Conservation (phyloP, 2,329 filamentous ascomycete species). For the Nothopassalora personata region DNA sequence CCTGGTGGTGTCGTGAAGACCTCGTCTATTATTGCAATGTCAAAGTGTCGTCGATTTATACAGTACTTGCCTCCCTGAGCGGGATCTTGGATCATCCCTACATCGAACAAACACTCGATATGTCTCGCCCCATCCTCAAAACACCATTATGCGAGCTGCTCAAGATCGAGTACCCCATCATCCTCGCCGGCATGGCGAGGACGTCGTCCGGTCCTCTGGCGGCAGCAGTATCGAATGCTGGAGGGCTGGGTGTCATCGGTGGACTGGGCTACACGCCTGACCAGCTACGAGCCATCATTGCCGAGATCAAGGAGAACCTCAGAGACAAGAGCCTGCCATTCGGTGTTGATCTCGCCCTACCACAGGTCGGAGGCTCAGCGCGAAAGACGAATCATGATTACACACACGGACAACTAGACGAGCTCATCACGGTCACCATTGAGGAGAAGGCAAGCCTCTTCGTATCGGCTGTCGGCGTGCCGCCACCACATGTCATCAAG, state of each 20-base stretch:
- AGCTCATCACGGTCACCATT: constrained; percentile 81
- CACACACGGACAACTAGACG: constrained; percentile 79
- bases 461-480: constrained; percentile 82
- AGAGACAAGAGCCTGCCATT: constrained; percentile 66
- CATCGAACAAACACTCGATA: constrained; percentile 11
- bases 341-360: constrained; percentile 84
- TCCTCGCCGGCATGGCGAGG: constrained; percentile 91
- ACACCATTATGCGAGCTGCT: constrained; percentile 76
- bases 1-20: background rate
- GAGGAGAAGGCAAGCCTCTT: constrained; percentile 79
- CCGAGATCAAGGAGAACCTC: constrained; percentile 76
- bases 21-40: background rate
- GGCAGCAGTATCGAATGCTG: constrained; percentile 82
- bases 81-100: background rate
- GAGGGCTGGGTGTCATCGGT: constrained; percentile 64
- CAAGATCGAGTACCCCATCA: constrained; percentile 78
- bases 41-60: background rate
- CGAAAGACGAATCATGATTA: constrained; percentile 95
- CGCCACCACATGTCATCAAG: constrained; percentile 67
- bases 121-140: constrained; percentile 50
- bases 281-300: constrained; percentile 73
- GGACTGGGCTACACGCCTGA: constrained; percentile 64
- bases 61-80: background rate
- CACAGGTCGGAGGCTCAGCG: constrained; percentile 77
- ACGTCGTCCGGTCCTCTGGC: constrained; percentile 73